Evolutionary conservation across 495 filamentous ascomycete genomes (phyloP).

Genomic region (Staphylotrichum tortipilum): DNA sequence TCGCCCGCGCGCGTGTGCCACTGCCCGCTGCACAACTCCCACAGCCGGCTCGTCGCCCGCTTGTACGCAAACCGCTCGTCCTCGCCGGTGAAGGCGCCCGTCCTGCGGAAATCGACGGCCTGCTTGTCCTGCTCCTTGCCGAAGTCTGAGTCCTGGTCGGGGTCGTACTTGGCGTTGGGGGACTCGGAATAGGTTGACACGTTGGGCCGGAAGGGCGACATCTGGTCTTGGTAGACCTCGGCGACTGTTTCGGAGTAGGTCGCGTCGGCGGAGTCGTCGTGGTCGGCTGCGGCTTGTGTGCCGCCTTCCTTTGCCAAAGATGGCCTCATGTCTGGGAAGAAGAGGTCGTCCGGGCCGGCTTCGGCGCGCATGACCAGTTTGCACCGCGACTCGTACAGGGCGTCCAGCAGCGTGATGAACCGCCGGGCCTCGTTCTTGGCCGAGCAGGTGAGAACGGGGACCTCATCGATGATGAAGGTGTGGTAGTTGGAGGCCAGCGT

Average conservation of each 20-base stretch:
- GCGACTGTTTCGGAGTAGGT: slow-evolving; percentile 60
- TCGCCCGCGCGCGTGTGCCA: slow-evolving; percentile 53
- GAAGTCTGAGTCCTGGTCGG: slow-evolving; percentile 43
- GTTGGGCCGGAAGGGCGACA: slow-evolving; percentile 63
- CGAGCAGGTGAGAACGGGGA: slow-evolving; percentile 47
- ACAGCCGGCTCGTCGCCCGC: slow-evolving; percentile 55
- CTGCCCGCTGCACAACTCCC: slow-evolving; percentile 57
- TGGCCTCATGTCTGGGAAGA: slow-evolving; percentile 52
- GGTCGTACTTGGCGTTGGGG: slow-evolving; percentile 32
- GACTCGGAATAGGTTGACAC: slow-evolving; percentile 47
- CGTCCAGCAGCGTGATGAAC: slow-evolving; percentile 64
- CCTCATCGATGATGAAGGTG: slow-evolving; percentile 53
- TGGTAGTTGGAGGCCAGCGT: slow-evolving; percentile 61
- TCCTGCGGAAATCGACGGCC: slow-evolving; percentile 46
- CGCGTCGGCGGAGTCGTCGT: slow-evolving; percentile 33
- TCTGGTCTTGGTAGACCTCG: slow-evolving; percentile 60
- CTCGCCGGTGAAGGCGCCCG: slow-evolving; percentile 56
- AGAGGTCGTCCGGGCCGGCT: slow-evolving; percentile 54
- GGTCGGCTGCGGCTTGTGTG: neutral
- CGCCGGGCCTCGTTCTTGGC: slow-evolving; percentile 65
- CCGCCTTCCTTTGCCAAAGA: neutral
- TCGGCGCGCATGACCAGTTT: slow-evolving; percentile 51
- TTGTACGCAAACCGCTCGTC: slow-evolving; percentile 68
- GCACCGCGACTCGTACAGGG: slow-evolving; percentile 61
- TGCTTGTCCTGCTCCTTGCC: slow-evolving; percentile 16